Percentiles rank a stretch among this genome's conserved stretches.
These are phyloP conservation scores for Trichoderma sp. DNA, from an alignment of 2,329 filamentous ascomycete species.

Conservation along the genomic window DNA sequence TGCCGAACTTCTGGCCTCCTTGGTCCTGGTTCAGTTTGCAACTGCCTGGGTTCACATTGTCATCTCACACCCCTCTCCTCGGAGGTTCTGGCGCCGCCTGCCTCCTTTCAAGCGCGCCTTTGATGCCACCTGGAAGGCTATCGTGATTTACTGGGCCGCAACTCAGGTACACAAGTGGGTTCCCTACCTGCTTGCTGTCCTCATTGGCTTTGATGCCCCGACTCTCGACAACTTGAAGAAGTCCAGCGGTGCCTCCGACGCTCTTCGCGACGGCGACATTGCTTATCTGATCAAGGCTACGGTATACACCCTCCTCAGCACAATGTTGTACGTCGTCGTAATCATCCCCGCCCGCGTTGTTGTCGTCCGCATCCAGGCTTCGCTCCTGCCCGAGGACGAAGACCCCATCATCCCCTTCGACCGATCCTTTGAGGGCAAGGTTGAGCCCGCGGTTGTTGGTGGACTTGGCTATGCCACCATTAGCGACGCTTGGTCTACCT, in stretches of 20 bases:
- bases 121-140: constrained; percentile 66
- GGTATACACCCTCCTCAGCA: constrained; percentile 44
- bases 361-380: constrained; percentile 81
- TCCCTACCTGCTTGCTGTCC: constrained; percentile 43
- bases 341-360: constrained; percentile 74
- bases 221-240: constrained; percentile 34
- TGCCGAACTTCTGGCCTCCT: constrained; percentile 45
- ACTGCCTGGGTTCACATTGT: constrained; percentile 84
- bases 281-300: constrained; percentile 41
- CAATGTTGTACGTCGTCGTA: constrained; percentile 58
- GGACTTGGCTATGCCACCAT: constrained; percentile 70
- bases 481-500: constrained; percentile 74
- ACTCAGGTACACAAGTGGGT: constrained; percentile 49
- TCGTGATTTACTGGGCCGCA: constrained; percentile 60
- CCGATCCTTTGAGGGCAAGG: constrained; percentile 75
- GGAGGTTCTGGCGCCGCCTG: constrained; percentile 67
- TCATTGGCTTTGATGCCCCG: constrained; percentile 46
- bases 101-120: constrained; percentile 63
- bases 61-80: constrained; percentile 66
- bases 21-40: constrained; percentile 65
- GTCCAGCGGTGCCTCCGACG: constrained; percentile 32
- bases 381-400: constrained; percentile 75
- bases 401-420: constrained; percentile 89
- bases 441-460: constrained; percentile 71
- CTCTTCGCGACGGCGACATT: constrained; percentile 36